Evolutionary conservation across 1,139 yeast genomes (phyloP).

Genomic region (Suhomyces terraborum): DNA sequence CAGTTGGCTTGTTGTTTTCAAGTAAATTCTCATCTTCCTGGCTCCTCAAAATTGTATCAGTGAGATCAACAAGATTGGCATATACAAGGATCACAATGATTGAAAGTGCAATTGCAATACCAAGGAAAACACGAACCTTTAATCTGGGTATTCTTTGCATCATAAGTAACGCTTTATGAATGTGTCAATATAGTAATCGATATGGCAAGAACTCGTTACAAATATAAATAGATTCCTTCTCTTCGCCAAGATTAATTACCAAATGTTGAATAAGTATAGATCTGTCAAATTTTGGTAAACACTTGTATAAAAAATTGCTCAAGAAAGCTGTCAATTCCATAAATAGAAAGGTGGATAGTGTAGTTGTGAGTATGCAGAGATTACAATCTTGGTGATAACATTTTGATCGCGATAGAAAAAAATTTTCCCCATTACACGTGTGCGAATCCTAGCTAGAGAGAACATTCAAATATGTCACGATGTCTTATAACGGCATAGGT

Average conservation of each 20-base stretch:
- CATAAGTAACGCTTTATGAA: no score
- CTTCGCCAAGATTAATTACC: no score
- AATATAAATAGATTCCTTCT: background rate
- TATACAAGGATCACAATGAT: slow-evolving; percentile 3
- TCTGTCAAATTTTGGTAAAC: no score
- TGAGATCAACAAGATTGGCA: background rate
- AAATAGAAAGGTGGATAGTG: background rate
- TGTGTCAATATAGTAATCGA: no score
- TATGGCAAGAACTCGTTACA: no score
- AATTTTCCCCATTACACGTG: background rate
- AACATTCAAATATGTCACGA: background rate
- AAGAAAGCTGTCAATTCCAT: no score
- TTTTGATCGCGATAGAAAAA: background rate
- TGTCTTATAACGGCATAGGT: slow-evolving; percentile 73
- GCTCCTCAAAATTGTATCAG: background rate
- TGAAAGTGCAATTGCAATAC: slow-evolving; percentile 1
- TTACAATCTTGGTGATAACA: background rate
- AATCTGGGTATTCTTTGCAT: slow-evolving; percentile 1
- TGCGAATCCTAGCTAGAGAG: background rate
- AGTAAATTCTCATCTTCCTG: background rate
- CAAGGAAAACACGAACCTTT: slow-evolving; percentile 1
- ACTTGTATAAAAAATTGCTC: no score
- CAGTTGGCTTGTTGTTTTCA: slow-evolving; percentile 13
- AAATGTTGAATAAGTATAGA: no score
- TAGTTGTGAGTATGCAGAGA: background rate